These are phyloP conservation scores for Casuarina equisetifolia DNA, from an alignment of 306 rosid genomes.

Conservation along the genomic window DNA sequence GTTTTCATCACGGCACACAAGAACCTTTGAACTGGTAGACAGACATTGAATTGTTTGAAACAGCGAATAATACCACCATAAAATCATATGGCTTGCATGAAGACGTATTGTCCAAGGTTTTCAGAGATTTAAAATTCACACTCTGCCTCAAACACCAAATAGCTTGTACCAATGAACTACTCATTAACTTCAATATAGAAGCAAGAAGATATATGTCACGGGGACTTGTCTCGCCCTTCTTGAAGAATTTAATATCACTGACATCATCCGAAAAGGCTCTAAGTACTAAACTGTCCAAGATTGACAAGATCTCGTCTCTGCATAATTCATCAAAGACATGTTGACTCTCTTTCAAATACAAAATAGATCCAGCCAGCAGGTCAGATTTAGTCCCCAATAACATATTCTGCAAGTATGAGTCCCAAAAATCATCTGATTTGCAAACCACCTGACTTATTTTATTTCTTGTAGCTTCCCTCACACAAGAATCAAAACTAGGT, in stretches of 20 bases:
- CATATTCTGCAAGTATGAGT: conserved; percentile 29
- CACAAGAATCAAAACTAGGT: conserved; percentile 53
- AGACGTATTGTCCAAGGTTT: conserved; percentile 43
- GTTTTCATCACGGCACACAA: conserved; percentile 48
- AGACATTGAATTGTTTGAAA: conserved; percentile 48
- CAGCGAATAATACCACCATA: conserved; percentile 40
- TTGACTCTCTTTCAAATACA: conserved; percentile 46
- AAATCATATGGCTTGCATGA: conserved; percentile 52
- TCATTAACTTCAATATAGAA: conserved; percentile 75
- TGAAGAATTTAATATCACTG: conserved; percentile 24
- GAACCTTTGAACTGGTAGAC: conserved; percentile 62
- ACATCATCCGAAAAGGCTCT: conserved; percentile 42
- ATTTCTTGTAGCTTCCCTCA: conserved; percentile 41
- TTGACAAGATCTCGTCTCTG: conserved; percentile 41
- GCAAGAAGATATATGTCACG: conserved; percentile 69
- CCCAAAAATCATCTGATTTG: conserved; percentile 45
- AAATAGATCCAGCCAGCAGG: conserved; percentile 45
- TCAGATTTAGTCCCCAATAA: conserved; percentile 40
- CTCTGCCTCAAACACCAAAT: conserved; percentile 49
- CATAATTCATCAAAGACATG: conserved; percentile 41
- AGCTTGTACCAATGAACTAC: conserved; percentile 55
- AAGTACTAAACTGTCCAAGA: conserved; percentile 45
- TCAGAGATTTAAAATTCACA: conserved; percentile 37
- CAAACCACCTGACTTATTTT: conserved; percentile 36
- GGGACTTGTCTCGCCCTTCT: conserved; percentile 37